Percentiles rank a stretch among this genome's conserved stretches.
phyloP scores from a whole-genome alignment of 768 basidiomycete genomes.

The Lentinula raphanica region DNA sequence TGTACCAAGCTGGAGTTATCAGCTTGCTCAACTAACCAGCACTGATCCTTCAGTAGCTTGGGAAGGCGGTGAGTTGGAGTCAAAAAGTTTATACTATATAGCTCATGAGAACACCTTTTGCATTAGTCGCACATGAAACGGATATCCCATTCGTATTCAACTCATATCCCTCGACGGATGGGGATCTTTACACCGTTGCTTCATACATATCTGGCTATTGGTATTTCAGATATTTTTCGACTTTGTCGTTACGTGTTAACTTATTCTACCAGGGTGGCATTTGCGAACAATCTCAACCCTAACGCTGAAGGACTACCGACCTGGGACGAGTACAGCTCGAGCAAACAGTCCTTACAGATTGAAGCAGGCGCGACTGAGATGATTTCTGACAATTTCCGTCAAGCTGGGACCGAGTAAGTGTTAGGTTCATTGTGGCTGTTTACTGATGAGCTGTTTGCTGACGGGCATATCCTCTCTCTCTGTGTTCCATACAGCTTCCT shows the following conservation, averaged over 20 bases:
- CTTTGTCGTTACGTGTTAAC: too few species aligned
- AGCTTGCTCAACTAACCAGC: not conserved
- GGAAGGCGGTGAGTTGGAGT: not conserved
- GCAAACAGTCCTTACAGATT: not conserved
- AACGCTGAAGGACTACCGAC: conserved; percentile 14
- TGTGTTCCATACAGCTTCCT: not conserved
- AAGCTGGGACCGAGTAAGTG: not conserved
- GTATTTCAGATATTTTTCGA: not conserved
- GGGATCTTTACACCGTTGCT: not conserved
- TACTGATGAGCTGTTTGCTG: too few species aligned
- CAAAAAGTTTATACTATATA: too few species aligned
- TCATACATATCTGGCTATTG: not conserved
- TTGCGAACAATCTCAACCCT: conserved; percentile 21
- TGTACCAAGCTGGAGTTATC: conserved; percentile 1
- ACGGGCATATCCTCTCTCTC: too few species aligned
- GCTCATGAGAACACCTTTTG: not conserved
- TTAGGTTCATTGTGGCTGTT: not conserved
- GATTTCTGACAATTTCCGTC: not conserved
- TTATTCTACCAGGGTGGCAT: conserved; percentile 25
- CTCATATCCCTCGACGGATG: not conserved
- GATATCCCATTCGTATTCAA: conserved; percentile 1
- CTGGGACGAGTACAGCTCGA: not conserved
- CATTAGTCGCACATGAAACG: not conserved
- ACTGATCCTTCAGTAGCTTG: not conserved
- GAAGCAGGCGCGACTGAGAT: not conserved